Evolutionary conservation across 306 rosid genomes (phyloP).

Genomic region (Inga leiocalycina): DNA sequence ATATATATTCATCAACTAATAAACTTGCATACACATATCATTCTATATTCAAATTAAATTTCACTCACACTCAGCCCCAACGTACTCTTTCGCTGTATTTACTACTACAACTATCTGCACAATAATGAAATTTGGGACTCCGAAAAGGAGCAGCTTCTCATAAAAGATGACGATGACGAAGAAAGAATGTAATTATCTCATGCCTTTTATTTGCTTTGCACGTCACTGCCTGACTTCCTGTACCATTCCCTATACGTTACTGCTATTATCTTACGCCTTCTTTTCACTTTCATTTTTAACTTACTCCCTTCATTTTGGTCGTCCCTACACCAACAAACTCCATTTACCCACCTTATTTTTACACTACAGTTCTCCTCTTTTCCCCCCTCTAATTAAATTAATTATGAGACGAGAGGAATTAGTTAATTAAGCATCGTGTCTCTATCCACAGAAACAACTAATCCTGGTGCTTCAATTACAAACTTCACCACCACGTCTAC

Average conservation of each 20-base stretch:
- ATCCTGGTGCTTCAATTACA: neutral
- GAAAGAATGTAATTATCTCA: too few species aligned
- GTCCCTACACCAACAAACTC: neutral
- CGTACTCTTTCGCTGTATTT: neutral
- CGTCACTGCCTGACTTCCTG: neutral
- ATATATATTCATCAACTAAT: neutral
- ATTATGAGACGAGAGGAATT: neutral
- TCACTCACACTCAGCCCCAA: neutral
- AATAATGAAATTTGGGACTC: too few species aligned
- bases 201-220: constrained; percentile 1
- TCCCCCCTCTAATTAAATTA: neutral
- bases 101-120: neutral
- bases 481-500: neutral
- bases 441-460: neutral
- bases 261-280: neutral
- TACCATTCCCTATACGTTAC: neutral
- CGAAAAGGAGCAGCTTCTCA: neutral
- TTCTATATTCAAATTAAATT: neutral
- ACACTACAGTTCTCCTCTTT: neutral
- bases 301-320: neutral
- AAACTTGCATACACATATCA: neutral
- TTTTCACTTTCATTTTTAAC: neutral
- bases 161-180: neutral
- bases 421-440: neutral
- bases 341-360: neutral